Evolutionary conservation across 1,284 basidiomycete species (phyloP), one percentile per base, ranked within the genome.

Genomic region (Sanghuangporus weigelae): DNA sequence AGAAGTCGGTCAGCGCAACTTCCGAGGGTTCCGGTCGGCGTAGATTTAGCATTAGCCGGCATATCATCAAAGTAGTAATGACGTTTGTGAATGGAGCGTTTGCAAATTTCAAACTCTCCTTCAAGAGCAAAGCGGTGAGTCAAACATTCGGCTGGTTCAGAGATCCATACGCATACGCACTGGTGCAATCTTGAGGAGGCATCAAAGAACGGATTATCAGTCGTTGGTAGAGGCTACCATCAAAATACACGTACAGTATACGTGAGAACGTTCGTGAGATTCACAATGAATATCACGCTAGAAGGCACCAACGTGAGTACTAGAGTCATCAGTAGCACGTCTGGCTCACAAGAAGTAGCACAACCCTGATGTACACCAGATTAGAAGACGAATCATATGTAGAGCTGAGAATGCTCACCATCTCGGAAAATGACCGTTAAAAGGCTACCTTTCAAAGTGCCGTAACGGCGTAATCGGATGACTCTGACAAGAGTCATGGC

Each of bases 251-350:
- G 14, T 21, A 64, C 63, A 4, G 40, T 26, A 36, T 61, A 64
- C n/a, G 46, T 57, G 14, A 64, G 16, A 38, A 64, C 63, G 39
- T 64, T 64, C 42, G 59, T 44, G 19, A 62, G 12, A 58, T 64
- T 64, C 8, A 48, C 63, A 31, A 57, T 38, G 35, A 61, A 61
- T 19, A 64, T 64, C n/a, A 64, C 55, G 10, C 63, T 64, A 19
- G 38, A 38, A 19, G 16, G 19, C 31, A 38, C 16, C 6, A 49
- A 31, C 53, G 23, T 35, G 11, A 59, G 38, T 55, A 6, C 8
- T 12, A n/a, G 10, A 35, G 12, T 53, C 49, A 12, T 40, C 12
- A 14, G n/a, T 12, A 60, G 21, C 12, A 38, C 23, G 7, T 42
- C n/a, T 42, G 26, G 23, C 63, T 19, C 19, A 64, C 63, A 51